Percentiles rank a stretch among this genome's conserved stretches.
phyloP scores from a whole-genome alignment of 257 asterid genomes.

The Rhazya stricta region DNA sequence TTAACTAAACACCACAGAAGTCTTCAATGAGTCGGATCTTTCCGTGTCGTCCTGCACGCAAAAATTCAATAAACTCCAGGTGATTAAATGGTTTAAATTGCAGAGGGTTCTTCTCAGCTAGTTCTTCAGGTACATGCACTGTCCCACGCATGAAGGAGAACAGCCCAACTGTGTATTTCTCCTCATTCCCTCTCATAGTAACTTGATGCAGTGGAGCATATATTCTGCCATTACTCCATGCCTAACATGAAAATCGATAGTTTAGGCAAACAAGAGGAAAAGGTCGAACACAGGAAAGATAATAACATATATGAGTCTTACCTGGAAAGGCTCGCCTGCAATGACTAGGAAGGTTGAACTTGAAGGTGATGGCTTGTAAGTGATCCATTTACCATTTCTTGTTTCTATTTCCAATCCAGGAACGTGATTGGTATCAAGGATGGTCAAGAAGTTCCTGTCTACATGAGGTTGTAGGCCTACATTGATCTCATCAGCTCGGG shows the following conservation, averaged over 20 bases:
- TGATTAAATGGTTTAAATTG: constrained; percentile 55
- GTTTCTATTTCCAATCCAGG: constrained; percentile 59
- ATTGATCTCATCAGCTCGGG: constrained; percentile 34
- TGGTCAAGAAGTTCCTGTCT: constrained; percentile 61
- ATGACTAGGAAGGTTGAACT: constrained; percentile 55
- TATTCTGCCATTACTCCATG: constrained; percentile 76
- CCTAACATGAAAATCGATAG: constrained; percentile 35
- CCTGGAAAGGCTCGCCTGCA: constrained; percentile 77
- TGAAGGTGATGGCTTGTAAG: constrained; percentile 41
- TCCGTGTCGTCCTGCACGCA: constrained; percentile 31
- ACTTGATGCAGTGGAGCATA: constrained; percentile 57
- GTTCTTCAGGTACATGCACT: constrained; percentile 49
- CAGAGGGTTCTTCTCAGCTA: constrained; percentile 53
- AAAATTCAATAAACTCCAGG: constrained; percentile 44
- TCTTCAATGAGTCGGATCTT: constrained; percentile 42
- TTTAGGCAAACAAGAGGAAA: no score
- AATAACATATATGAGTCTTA: constrained; percentile 14
- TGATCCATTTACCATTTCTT: constrained; percentile 55
- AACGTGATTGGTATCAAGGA: constrained; percentile 53
- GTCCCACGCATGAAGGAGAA: constrained; percentile 58
- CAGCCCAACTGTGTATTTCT: constrained; percentile 47
- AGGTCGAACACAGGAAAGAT: no score
- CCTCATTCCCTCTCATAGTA: constrained; percentile 34
- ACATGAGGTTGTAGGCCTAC: constrained; percentile 62
- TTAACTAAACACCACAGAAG: constrained; percentile 58